These are phyloP conservation scores for Cryptococcus wingfieldii DNA, from an alignment of 1,284 basidiomycete genomes.

Conservation along the genomic window DNA sequence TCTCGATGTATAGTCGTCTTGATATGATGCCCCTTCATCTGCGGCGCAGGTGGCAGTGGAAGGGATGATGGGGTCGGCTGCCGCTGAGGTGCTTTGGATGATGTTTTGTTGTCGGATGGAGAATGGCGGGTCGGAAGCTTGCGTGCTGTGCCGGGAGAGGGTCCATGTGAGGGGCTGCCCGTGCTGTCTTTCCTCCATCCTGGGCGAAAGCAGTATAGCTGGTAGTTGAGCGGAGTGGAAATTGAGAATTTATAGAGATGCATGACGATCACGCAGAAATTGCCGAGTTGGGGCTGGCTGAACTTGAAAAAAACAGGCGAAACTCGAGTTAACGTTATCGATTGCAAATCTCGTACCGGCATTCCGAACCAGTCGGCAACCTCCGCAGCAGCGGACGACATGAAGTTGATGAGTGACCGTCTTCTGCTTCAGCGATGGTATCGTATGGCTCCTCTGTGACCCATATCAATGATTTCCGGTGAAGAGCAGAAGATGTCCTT, in stretches of 20 bases:
- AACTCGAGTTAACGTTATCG: no score
- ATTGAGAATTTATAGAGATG: no score
- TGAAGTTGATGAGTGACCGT: no score
- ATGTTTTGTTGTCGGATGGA: not conserved
- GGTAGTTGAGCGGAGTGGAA: not conserved
- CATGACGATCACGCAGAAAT: not conserved
- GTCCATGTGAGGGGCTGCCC: not conserved
- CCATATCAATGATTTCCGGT: no score
- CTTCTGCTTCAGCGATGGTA: no score
- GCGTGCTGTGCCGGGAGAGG: not conserved
- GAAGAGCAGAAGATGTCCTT: no score
- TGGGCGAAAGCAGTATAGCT: not conserved
- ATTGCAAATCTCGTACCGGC: no score
- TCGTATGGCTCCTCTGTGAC: no score
- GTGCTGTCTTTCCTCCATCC: not conserved
- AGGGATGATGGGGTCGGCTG: conserved; percentile 14
- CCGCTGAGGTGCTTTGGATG: not conserved
- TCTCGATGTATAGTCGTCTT: no score
- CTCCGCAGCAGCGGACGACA: no score
- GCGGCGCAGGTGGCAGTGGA: conserved; percentile 4
- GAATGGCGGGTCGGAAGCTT: not conserved
- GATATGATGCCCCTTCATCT: not conserved
- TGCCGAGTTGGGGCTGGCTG: not conserved
- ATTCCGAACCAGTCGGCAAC: no score
- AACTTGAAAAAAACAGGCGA: not conserved